Evolutionary conservation across 2,329 filamentous ascomycete species (phyloP), one percentile per base, ranked within the genome.

Genomic region (Alternaria hordeiaustralica): DNA sequence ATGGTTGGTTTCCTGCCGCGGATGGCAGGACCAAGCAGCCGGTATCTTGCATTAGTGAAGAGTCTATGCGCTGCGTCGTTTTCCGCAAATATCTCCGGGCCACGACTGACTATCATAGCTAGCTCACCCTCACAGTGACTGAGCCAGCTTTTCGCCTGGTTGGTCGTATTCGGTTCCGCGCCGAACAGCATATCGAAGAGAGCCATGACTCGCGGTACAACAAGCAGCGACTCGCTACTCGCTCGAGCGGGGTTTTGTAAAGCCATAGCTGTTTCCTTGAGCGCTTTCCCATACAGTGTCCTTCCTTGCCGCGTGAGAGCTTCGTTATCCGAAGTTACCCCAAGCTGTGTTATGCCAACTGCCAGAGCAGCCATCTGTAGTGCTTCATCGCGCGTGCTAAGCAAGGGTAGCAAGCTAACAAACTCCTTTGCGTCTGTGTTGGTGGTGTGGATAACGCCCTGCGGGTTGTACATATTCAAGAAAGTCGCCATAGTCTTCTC

Each of bases 1-100:
- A 77, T 66, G 6, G 73, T 76, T 4, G 69, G 63, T 53, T 71
- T 77, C 28, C 79, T 65, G 13, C 64, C 51, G 43, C 87, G 85
- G 74, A 73, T 56, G 3, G 67, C 66, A 10, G 65, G 62, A 5
- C 75, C 71, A 15, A 75, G 67, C 54, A 72, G 23, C n/a, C 55
- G 20, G 15, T 46, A 69, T 47, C 75, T 64, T 21, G 73, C 71
- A 43, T 73, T 72, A 1, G 51, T 62, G 21, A 77, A 78, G 8
- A 76, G 55, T 1, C 49, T 36, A 58, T 72, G 71, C n/a, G 70
- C 61, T 62, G 63, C 30, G 47, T 72, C 60, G 21, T 58, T 47
- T n/a, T 68, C 49, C 33, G 59, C 50, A 12, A 67, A 70, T 3
- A 67, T 60, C 28, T 67, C 64, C 0, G 75, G 75, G 0, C 71